Evolutionary conservation across 73 alveolate species (phyloP), one percentile per base, ranked within the genome.

Genomic region (Blepharisma japonicum): DNA sequence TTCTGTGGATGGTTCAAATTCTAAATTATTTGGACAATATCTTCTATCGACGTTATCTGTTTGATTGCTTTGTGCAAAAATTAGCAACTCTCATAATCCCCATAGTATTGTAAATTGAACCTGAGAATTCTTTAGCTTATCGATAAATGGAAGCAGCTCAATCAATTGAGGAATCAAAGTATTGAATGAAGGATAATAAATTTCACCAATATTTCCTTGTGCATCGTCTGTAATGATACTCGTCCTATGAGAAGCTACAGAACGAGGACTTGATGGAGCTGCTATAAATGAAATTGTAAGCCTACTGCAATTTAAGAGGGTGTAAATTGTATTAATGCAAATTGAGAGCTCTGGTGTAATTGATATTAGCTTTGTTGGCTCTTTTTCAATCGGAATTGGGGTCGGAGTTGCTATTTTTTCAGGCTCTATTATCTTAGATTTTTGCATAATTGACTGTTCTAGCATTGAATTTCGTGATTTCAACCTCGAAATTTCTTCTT

Each of bases 381-480:
- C 74, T 61, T 61, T 39, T 25, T 61, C 23, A 61, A 61, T 5
- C 47, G 23, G 0, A 3, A 53, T 20, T 1, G 67, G 67, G 67
- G 23, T 20, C 4, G n/a, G 42, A 3, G 42, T 20, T 9, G 2
- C 74, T 2, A 61, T 5, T 61, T 61, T 61, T 61, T 61, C 74
- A 20, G 74, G 74, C 23, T 61, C 74, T 1, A 9, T n/a, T 61
- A 14, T 61, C 23, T 61, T 61, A 1, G 18, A 14, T 20, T n/a
- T 14, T 14, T 51, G n/a, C 18, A 8, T 61, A 14, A 61, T 2
- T 2, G 47, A 14, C 23, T 20, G 50, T 5, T 61, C 74, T 8
- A 61, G 74, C 74, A 61, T 61, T 0, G 74, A 61, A 25, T 39
- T 61, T 0, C 74, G 74, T 9, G 74, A n/a, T 25, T 61, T 61